These are phyloP conservation scores for Penicillium herquei DNA, from an alignment of 495 filamentous ascomycete species.

Conservation along the genomic window DNA sequence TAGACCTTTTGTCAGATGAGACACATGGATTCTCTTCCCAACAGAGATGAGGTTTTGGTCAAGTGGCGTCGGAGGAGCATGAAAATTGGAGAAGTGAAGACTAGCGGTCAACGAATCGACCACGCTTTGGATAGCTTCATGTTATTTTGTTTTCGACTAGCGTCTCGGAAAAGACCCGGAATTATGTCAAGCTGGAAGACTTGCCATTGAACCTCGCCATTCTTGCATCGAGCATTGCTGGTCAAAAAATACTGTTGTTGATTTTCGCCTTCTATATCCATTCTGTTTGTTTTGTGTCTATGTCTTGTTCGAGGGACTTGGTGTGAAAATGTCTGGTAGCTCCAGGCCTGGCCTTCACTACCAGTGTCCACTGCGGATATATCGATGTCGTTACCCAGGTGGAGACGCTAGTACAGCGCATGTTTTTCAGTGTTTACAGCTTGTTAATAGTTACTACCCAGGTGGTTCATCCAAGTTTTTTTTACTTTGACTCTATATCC, in stretches of 20 bases:
- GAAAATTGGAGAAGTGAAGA: background rate
- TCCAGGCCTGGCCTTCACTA: too few species aligned
- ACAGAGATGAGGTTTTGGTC: background rate
- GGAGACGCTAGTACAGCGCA: too few species aligned
- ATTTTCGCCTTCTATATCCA: too few species aligned
- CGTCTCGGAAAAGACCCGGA: background rate
- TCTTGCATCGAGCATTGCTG: background rate
- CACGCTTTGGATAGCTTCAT: background rate
- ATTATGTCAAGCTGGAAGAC: background rate
- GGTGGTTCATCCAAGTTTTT: too few species aligned
- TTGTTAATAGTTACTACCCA: too few species aligned
- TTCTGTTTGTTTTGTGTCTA: too few species aligned
- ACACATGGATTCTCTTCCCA: background rate
- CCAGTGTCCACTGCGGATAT: too few species aligned
- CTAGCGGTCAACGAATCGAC: background rate
- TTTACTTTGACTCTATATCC: too few species aligned
- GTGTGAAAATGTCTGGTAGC: too few species aligned
- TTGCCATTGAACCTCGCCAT: background rate
- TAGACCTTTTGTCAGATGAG: background rate
- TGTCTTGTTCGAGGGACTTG: too few species aligned
- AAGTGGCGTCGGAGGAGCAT: background rate
- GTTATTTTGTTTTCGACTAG: background rate
- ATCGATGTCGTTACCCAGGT: too few species aligned
- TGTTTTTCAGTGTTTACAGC: too few species aligned
- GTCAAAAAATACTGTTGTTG: background rate